phyloP scores from a whole-genome alignment of 768 basidiomycete species.

The Trichaptum fuscoviolaceum region DNA sequence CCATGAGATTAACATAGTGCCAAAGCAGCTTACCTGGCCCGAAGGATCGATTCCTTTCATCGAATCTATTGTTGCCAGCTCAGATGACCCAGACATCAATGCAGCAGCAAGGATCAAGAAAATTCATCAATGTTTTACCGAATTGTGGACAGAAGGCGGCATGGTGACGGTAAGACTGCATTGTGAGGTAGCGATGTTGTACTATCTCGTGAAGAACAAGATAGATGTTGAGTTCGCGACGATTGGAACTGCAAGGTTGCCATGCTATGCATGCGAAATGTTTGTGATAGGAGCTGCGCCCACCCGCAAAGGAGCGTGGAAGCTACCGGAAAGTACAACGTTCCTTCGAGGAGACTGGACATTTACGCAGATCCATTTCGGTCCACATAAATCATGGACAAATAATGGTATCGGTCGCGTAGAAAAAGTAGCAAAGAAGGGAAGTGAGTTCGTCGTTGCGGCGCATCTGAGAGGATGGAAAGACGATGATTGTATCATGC shows the following conservation, averaged over 20 bases:
- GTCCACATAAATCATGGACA: too few relatives aligned
- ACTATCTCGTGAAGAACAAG: background rate
- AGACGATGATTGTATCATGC: background rate
- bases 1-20: background rate
- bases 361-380: too few relatives aligned
- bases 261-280: background rate
- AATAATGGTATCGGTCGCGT: background rate
- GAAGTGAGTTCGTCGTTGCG: background rate
- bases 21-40: background rate
- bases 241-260: background rate
- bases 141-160: background rate
- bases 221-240: background rate
- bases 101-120: background rate
- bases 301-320: background rate
- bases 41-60: background rate
- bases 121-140: background rate
- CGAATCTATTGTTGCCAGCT: background rate
- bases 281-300: background rate
- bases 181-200: background rate
- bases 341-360: background rate
- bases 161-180: background rate
- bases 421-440: background rate
- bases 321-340: background rate
- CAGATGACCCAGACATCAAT: background rate
- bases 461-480: background rate